Evolutionary conservation across 768 basidiomycete genomes (phyloP).

Genomic region (Kwoniella shandongensis): DNA sequence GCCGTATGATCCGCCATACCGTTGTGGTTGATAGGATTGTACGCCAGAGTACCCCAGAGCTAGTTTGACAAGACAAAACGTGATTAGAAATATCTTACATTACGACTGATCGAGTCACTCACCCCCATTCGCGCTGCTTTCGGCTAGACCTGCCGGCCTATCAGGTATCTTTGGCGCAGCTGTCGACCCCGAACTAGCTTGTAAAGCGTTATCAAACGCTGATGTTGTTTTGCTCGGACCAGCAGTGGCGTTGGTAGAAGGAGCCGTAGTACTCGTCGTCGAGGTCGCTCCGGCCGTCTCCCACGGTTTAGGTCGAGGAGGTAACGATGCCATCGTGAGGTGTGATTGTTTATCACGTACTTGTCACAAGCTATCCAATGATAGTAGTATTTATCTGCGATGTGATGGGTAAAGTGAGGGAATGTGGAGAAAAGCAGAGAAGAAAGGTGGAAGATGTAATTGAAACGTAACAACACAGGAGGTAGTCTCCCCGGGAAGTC

Average conservation of each 20-base stretch:
- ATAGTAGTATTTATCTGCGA: too few species aligned
- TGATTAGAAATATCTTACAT: too few species aligned
- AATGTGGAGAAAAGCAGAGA: neutral
- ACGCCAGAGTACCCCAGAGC: too few species aligned
- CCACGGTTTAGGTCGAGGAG: constrained; percentile 42
- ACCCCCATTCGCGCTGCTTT: constrained; percentile 6
- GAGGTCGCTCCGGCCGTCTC: constrained; percentile 19
- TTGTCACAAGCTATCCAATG: too few species aligned
- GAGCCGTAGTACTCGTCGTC: constrained; percentile 4
- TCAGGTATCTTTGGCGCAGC: constrained; percentile 38
- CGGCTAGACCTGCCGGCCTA: constrained; percentile 33
- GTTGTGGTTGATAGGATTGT: neutral
- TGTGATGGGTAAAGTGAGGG: too few species aligned
- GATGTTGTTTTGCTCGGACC: constrained; percentile 20
- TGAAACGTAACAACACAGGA: too few species aligned
- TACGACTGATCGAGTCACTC: neutral
- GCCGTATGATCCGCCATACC: constrained; percentile 22
- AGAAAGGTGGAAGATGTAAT: too few species aligned
- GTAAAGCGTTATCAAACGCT: constrained; percentile 36
- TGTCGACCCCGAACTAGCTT: constrained; percentile 16
- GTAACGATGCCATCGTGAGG: constrained; percentile 30
- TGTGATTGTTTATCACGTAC: too few species aligned
- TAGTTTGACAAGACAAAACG: too few species aligned
- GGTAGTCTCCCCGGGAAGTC: too few species aligned
- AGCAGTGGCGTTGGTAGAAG: neutral